These are phyloP conservation scores for Glycine tomentella DNA, from an alignment of 306 rosid species.

Conservation along the genomic window DNA sequence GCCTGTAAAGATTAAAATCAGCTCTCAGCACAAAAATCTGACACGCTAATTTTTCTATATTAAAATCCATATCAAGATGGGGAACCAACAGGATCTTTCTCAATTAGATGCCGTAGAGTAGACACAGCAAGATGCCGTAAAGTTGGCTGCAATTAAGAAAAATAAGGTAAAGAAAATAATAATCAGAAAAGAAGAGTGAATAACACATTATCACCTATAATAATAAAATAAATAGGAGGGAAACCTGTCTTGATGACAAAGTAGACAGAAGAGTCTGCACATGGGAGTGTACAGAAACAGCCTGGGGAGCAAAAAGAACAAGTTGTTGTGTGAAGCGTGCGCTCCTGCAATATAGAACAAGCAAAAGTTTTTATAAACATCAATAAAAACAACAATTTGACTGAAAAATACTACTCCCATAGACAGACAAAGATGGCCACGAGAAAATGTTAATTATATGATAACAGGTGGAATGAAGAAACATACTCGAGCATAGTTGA, in stretches of 20 bases:
- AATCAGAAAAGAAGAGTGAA: slow-evolving; percentile 14
- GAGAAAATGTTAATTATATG: slow-evolving; percentile 19
- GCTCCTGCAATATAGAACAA: slow-evolving; percentile 68
- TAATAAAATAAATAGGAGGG: slow-evolving; percentile 11
- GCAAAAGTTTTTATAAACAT: slow-evolving; percentile 20
- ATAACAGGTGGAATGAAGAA: slow-evolving; percentile 31
- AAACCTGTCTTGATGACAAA: slow-evolving; percentile 76
- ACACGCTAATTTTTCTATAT: slow-evolving; percentile 24
- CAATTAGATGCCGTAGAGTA: slow-evolving; percentile 92
- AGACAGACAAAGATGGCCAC: slow-evolving; percentile 12
- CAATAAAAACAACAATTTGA: slow-evolving; percentile 8
- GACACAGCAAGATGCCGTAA: slow-evolving; percentile 94
- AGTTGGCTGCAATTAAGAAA: slow-evolving; percentile 71
- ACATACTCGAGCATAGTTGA: slow-evolving; percentile 94
- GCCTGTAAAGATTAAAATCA: slow-evolving; percentile 65
- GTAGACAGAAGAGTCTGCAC: slow-evolving; percentile 62
- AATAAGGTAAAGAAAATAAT: background rate
- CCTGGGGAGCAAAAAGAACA: slow-evolving; percentile 97
- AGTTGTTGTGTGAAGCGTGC: slow-evolving; percentile 99
- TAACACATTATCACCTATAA: background rate
- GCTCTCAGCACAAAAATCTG: slow-evolving; percentile 42
- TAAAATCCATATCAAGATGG: slow-evolving; percentile 27
- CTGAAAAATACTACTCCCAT: slow-evolving; percentile 19
- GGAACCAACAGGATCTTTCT: slow-evolving; percentile 87
- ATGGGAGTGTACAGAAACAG: slow-evolving; percentile 89